Percentiles rank a stretch among this genome's conserved stretches.
phyloP scores from a whole-genome alignment of 192 early-diverging fungal genomes.

The Coemansia sp. region DNA sequence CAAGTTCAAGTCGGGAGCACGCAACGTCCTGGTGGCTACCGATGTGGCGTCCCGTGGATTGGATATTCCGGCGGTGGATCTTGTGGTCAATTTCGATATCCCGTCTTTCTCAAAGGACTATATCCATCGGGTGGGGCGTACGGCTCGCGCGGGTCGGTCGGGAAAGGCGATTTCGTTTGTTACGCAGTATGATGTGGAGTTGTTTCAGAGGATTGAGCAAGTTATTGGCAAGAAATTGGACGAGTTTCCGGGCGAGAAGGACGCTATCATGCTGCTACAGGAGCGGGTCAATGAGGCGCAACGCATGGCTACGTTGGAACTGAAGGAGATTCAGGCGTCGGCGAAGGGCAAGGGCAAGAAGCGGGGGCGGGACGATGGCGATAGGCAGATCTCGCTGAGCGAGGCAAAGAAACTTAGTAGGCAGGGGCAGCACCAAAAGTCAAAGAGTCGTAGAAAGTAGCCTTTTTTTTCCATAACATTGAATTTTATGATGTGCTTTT shows the following conservation, averaged over 20 bases:
- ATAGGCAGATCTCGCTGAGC: constrained; percentile 50
- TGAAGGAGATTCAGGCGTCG: constrained; percentile 65
- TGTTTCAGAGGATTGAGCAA: constrained; percentile 91
- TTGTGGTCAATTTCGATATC: constrained; percentile 97
- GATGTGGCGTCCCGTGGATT: constrained; percentile 92
- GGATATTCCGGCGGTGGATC: constrained; percentile 94
- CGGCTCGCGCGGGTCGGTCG: constrained; percentile 78
- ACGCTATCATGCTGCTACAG: constrained; percentile 84
- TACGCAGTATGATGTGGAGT: constrained; percentile 92
- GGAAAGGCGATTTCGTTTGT: constrained; percentile 81
- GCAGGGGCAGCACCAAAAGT: constrained; percentile 4
- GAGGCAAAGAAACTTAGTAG: constrained; percentile 44
- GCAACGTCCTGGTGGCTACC: constrained; percentile 90
- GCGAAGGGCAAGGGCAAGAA: constrained; percentile 44
- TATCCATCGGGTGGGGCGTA: constrained; percentile 84
- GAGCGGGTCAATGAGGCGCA: constrained; percentile 92
- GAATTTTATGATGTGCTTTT: neutral
- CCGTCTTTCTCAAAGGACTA: constrained; percentile 87
- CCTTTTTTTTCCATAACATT: neutral
- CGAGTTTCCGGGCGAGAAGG: constrained; percentile 79
- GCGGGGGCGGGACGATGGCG: constrained; percentile 35
- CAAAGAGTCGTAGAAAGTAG: neutral
- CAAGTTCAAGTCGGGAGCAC: constrained; percentile 90
- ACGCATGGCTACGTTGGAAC: constrained; percentile 79
- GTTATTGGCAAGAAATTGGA: constrained; percentile 85